phyloP scores from a whole-genome alignment of 192 early-diverging fungal genomes.

The Funneliformis geosporum region DNA sequence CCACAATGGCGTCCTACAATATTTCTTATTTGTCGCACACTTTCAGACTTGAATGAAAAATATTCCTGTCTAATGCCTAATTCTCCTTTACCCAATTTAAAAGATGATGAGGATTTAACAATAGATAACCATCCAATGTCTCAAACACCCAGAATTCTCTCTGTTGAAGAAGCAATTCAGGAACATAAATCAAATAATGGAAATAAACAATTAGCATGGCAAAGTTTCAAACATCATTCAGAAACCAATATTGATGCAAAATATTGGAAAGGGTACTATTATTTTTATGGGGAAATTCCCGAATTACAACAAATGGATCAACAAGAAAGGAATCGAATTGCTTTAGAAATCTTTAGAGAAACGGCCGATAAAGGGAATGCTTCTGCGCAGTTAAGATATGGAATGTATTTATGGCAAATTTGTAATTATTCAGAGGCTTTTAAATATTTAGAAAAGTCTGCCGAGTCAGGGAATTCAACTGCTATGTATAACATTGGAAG shows the following conservation, averaged over 20 bases:
- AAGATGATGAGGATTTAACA: background rate
- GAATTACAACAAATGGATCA: background rate
- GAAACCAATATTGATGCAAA: background rate
- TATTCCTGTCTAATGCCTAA: background rate
- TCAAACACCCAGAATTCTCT: background rate
- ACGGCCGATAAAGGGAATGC: conserved; percentile 20
- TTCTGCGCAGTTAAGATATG: conserved; percentile 25
- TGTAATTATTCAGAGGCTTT: background rate
- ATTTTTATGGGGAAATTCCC: conserved; percentile 4
- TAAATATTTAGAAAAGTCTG: conserved; percentile 21
- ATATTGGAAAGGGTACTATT: conserved; percentile 25
- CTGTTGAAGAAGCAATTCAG: background rate
- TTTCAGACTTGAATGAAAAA: background rate
- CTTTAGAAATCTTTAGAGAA: conserved; percentile 6
- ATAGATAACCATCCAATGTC: background rate
- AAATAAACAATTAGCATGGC: conserved; percentile 3
- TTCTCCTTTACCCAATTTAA: background rate
- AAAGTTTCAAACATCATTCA: conserved; percentile 8
- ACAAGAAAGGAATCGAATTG: background rate
- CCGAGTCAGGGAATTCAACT: conserved; percentile 8
- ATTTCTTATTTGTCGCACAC: background rate
- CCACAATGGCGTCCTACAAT: background rate
- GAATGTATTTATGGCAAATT: conserved; percentile 9
- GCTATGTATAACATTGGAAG: conserved; percentile 31
- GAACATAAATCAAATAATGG: background rate